Percentiles rank a stretch among this genome's conserved stretches.
Conservation (phyloP, 83 land plant species). For the Larix sibirica region DNA sequence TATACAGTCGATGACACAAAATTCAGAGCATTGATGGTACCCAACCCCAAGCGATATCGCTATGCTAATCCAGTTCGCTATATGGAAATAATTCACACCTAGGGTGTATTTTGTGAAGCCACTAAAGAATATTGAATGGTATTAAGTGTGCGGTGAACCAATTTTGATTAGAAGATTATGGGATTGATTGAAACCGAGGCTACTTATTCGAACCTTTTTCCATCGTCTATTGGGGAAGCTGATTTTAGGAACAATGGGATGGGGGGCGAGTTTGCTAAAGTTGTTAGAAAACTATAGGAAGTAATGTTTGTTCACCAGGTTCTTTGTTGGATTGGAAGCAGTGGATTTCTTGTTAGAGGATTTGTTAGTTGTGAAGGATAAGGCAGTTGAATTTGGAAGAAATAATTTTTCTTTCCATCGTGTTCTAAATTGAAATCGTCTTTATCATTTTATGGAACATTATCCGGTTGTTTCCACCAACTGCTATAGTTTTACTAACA, state of each 20-base stretch:
- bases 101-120: too few species aligned
- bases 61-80: too few species aligned
- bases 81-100: too few species aligned
- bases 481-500: slow-evolving; percentile 63
- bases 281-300: slow-evolving; percentile 68
- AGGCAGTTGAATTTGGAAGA: slow-evolving; percentile 79
- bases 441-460: slow-evolving; percentile 81
- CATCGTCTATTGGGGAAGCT: slow-evolving; percentile 79
- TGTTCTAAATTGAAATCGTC: slow-evolving; percentile 76
- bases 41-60: too few species aligned
- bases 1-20: too few species aligned
- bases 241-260: slow-evolving; percentile 54
- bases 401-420: slow-evolving; percentile 70
- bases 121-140: too few species aligned
- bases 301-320: slow-evolving; percentile 51
- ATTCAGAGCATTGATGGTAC: too few species aligned
- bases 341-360: slow-evolving; percentile 83
- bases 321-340: slow-evolving; percentile 83
- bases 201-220: slow-evolving; percentile 62
- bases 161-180: slow-evolving; percentile 55
- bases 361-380: slow-evolving; percentile 77
- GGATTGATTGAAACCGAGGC: slow-evolving; percentile 48
- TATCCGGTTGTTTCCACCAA: slow-evolving; percentile 67
- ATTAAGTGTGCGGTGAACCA: slow-evolving; percentile 46
- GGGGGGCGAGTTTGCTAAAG: slow-evolving; percentile 65